Evolutionary conservation across 2,329 filamentous ascomycete genomes (phyloP).

Genomic region (Clathrospora elynae): DNA sequence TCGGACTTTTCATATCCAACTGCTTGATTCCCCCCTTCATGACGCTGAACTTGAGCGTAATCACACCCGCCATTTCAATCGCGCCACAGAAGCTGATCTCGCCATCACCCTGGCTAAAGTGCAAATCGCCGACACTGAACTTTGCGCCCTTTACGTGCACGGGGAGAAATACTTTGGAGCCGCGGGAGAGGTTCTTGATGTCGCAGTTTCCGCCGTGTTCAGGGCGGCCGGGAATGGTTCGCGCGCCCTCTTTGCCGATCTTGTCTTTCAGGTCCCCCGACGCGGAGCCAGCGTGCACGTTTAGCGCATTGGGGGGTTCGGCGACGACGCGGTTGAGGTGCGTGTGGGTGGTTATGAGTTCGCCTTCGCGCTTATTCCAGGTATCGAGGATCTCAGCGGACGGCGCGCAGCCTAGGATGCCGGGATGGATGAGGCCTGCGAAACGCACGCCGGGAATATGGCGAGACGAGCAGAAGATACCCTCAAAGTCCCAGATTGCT

Average conservation of each 20-base stretch:
- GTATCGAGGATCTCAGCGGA: conserved; percentile 75
- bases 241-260: conserved; percentile 76
- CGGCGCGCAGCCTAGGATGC: conserved; percentile 87
- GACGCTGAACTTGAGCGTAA: conserved; percentile 87
- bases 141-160: conserved; percentile 87
- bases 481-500: conserved; percentile 78
- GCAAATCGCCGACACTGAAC: conserved; percentile 86
- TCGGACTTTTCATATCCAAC: conserved; percentile 77
- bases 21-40: conserved; percentile 79
- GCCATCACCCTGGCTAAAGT: conserved; percentile 87
- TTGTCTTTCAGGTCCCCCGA: conserved; percentile 64
- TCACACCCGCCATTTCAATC: conserved; percentile 92
- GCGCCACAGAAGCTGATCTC: conserved; percentile 79
- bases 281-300: conserved; percentile 73
- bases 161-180: conserved; percentile 82
- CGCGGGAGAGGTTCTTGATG: conserved; percentile 82
- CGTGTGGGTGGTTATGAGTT: conserved; percentile 73
- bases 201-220: conserved; percentile 92
- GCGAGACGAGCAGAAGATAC: conserved; percentile 79
- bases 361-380: conserved; percentile 84
- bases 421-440: conserved; percentile 86
- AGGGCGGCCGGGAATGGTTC: conserved; percentile 82
- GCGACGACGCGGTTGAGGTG: conserved; percentile 69
- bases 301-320: conserved; percentile 72
- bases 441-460: conserved; percentile 79